These are phyloP conservation scores for Colletotrichum sp. DNA, from an alignment of 2,329 filamentous ascomycete genomes.

Conservation along the genomic window DNA sequence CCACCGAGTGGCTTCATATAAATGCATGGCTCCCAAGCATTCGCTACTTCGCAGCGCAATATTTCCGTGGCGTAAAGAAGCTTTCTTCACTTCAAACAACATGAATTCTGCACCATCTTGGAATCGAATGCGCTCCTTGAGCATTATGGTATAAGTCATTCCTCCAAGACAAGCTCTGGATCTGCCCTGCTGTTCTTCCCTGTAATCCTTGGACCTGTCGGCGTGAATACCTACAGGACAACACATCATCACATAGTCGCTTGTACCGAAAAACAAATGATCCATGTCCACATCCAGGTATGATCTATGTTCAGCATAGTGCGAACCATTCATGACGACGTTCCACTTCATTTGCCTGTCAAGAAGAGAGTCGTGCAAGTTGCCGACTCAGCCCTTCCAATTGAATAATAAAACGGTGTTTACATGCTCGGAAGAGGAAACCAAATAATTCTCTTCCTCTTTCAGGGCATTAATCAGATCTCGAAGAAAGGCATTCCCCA, in stretches of 20 bases:
- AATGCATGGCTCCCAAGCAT: background rate
- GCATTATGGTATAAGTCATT: background rate
- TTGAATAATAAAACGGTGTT: background rate
- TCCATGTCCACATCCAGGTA: background rate
- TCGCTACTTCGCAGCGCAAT: background rate
- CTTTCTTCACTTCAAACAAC: background rate
- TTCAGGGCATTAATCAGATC: no score
- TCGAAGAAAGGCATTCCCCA: no score
- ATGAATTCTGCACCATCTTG: background rate
- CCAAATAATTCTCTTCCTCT: background rate
- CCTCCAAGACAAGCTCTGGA: background rate
- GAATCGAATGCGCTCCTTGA: background rate
- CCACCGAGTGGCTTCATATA: background rate
- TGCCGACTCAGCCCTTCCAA: background rate
- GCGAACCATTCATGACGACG: background rate
- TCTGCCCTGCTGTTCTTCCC: background rate
- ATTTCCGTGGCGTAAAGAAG: accelerated
- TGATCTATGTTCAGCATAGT: background rate
- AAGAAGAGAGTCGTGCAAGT: background rate
- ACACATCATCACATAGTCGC: background rate
- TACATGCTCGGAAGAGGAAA: background rate
- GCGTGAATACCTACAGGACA: background rate
- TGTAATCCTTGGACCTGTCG: background rate
- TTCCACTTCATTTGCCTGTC: background rate
- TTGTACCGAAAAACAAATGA: background rate